phyloP scores from a whole-genome alignment of 352 stramenopile species.

The Phytophthora brassicae region DNA sequence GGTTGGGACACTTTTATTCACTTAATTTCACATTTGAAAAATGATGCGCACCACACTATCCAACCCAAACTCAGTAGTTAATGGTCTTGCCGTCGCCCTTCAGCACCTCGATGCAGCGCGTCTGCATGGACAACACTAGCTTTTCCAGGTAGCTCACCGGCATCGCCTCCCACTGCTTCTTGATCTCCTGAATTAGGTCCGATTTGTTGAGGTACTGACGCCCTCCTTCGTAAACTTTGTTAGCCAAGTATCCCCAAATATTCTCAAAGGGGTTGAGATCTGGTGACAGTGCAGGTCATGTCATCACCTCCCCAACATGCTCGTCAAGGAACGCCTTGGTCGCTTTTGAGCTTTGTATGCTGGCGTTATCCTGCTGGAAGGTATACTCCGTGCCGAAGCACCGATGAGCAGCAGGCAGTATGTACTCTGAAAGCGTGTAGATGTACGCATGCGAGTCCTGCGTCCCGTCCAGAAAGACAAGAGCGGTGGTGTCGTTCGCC shows the following conservation, averaged over 20 bases:
- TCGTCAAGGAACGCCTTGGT: slow-evolving; percentile 4
- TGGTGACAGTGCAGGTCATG: slow-evolving; percentile 2
- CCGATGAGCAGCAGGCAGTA: neutral
- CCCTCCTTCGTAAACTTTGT: slow-evolving; percentile 6
- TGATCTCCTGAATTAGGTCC: slow-evolving; percentile 3
- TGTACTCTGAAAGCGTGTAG: slow-evolving; percentile 2
- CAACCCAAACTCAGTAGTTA: neutral
- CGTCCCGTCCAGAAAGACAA: neutral
- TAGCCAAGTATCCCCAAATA: slow-evolving; percentile 3
- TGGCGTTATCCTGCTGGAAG: slow-evolving; percentile 7
- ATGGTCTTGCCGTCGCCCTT: slow-evolving; percentile 7
- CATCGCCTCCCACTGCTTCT: slow-evolving; percentile 2
- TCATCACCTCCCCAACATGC: neutral
- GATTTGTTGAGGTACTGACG: neutral
- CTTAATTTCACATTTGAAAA: too few species aligned
- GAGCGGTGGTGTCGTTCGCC: neutral
- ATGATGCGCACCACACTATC: too few species aligned
- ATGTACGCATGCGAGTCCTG: slow-evolving; percentile 9
- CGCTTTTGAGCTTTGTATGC: slow-evolving; percentile 3
- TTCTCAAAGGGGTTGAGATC: slow-evolving; percentile 18
- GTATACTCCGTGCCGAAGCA: slow-evolving; percentile 7
- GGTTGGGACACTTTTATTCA: too few species aligned
- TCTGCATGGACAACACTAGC: slow-evolving; percentile 13
- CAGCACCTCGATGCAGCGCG: slow-evolving; percentile 8
- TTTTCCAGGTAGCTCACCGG: slow-evolving; percentile 6